Conservation (phyloP, 495 filamentous ascomycete genomes). For the Penicillium lagena region DNA sequence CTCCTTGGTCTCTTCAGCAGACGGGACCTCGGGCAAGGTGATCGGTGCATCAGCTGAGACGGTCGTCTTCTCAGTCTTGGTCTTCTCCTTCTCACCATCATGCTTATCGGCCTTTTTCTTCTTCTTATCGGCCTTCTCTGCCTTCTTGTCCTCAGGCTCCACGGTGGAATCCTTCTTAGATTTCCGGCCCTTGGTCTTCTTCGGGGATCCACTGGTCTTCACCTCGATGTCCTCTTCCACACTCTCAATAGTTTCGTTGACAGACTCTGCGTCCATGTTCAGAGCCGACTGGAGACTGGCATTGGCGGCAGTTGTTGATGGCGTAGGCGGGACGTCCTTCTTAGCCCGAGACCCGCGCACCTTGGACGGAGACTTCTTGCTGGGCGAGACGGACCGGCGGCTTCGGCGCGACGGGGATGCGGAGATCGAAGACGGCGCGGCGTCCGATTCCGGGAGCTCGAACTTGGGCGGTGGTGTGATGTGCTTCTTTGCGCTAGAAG, state of each 20-base stretch:
- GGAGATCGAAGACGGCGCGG: conserved; percentile 22
- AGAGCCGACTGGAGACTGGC: conserved; percentile 43
- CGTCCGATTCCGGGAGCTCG: conserved; percentile 25
- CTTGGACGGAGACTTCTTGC: conserved; percentile 67
- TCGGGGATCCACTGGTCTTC: conserved; percentile 18
- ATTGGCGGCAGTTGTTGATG: conserved; percentile 41
- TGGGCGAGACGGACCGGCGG: conserved; percentile 53
- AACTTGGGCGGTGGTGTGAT: conserved; percentile 69
- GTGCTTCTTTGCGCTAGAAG: conserved; percentile 53
- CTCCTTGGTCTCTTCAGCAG: conserved; percentile 65
- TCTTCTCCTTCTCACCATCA: conserved; percentile 47
- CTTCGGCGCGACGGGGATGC: conserved; percentile 37
- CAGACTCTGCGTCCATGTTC: conserved; percentile 28
- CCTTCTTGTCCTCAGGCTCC: conserved; percentile 17
- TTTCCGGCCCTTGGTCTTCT: conserved; percentile 24
- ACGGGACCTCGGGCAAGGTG: conserved; percentile 58
- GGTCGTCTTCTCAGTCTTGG: conserved; percentile 65
- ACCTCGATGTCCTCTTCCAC: conserved; percentile 23
- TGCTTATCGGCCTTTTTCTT: conserved; percentile 36
- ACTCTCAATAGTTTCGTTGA: conserved; percentile 19
- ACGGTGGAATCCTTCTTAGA: conserved; percentile 26
- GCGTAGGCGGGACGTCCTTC: conserved; percentile 39
- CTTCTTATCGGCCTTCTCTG: conserved; percentile 27
- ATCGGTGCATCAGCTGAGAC: conserved; percentile 73
- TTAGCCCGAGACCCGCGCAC: conserved; percentile 53